Percentiles rank a stretch among this genome's conserved stretches.
phyloP scores from a whole-genome alignment of 805 yeast species.

The Cyberlindnera petersonii region DNA sequence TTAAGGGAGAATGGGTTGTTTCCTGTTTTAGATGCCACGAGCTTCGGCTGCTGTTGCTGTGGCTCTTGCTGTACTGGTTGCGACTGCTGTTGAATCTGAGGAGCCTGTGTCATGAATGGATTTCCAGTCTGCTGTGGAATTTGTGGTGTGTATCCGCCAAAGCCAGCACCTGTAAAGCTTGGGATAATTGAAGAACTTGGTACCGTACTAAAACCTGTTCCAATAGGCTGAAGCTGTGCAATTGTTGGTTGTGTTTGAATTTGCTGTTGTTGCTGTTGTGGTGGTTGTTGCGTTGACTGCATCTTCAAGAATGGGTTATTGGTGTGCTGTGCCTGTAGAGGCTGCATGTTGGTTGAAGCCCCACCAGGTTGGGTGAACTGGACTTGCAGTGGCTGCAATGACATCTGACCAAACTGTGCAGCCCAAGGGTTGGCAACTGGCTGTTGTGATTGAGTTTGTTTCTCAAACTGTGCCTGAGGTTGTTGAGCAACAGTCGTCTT shows the following conservation, averaged over 20 bases:
- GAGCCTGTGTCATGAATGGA: slow-evolving; percentile 31
- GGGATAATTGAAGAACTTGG: slow-evolving; percentile 25
- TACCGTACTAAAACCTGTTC: slow-evolving; percentile 21
- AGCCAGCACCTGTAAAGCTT: slow-evolving; percentile 53
- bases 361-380: slow-evolving; percentile 17
- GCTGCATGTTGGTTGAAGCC: not conserved
- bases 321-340: slow-evolving; percentile 19
- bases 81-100: slow-evolving; percentile 14
- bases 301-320: slow-evolving; percentile 23
- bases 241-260: slow-evolving; percentile 16
- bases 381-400: slow-evolving; percentile 15
- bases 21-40: slow-evolving; percentile 23
- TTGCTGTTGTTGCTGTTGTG: slow-evolving; percentile 9
- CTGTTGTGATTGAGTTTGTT: slow-evolving; percentile 16
- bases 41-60: slow-evolving; percentile 9
- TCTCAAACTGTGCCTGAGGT: slow-evolving; percentile 22
- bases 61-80: slow-evolving; percentile 11
- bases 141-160: slow-evolving; percentile 44
- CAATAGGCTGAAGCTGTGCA: slow-evolving; percentile 22
- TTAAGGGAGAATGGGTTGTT: slow-evolving; percentile 30
- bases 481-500: slow-evolving; percentile 2
- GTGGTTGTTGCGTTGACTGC: slow-evolving; percentile 19
- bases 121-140: slow-evolving; percentile 28
- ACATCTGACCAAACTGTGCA: slow-evolving; percentile 13
- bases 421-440: slow-evolving; percentile 19